These are phyloP conservation scores for Fragaria iinumae DNA, from an alignment of 306 rosid genomes.

Conservation along the genomic window DNA sequence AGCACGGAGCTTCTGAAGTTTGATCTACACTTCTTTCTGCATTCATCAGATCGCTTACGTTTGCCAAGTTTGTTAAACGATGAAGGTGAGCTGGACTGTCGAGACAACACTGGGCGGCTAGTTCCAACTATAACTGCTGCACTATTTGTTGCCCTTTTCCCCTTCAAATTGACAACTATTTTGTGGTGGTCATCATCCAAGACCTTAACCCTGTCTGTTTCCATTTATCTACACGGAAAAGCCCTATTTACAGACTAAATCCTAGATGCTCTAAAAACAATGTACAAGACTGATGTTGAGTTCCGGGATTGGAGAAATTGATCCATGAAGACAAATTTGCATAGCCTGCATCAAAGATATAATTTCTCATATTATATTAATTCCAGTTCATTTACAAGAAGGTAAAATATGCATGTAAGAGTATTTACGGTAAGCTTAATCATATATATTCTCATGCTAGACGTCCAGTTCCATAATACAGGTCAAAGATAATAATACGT, in stretches of 20 bases:
- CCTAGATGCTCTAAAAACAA: conserved; percentile 20
- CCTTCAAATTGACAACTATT: conserved; percentile 27
- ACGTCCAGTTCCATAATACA: neutral
- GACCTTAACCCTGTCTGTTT: conserved; percentile 16
- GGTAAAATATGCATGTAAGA: neutral
- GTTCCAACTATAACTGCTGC: conserved; percentile 14
- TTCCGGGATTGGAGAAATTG: conserved; percentile 20
- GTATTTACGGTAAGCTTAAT: neutral
- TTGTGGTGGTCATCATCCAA: conserved; percentile 23
- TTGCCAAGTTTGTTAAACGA: conserved; percentile 19
- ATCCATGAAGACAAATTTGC: conserved; percentile 17
- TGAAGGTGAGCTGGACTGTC: conserved; percentile 14
- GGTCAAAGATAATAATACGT: neutral
- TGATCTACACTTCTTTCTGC: conserved; percentile 9
- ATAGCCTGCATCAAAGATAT: conserved; percentile 24
- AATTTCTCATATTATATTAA: neutral
- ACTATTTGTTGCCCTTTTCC: conserved; percentile 13
- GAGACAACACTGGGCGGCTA: conserved; percentile 14
- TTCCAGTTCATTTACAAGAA: neutral
- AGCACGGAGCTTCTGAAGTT: conserved; percentile 19
- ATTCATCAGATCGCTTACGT: conserved; percentile 11
- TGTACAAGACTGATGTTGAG: conserved; percentile 12
- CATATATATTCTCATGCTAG: neutral
- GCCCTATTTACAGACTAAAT: conserved; percentile 20
- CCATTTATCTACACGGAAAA: conserved; percentile 26